Conservation (phyloP, 495 filamentous ascomycete genomes). For the Aspergillus sparsus region DNA sequence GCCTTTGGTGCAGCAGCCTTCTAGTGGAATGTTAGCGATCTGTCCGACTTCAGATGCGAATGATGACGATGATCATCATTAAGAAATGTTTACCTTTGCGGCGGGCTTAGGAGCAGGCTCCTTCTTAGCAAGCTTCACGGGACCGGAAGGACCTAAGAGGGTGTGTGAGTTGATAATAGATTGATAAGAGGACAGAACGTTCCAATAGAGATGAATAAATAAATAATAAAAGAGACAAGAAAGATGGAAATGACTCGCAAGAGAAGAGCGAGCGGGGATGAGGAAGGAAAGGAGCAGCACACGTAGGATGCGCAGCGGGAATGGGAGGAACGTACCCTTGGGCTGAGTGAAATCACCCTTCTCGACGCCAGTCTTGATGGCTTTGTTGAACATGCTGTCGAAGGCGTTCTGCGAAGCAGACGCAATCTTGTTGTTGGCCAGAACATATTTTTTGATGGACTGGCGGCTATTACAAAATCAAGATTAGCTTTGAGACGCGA, state of each 20-base stretch:
- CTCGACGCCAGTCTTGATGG: conserved; percentile 84
- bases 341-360: conserved; percentile 88
- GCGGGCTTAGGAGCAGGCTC: conserved; percentile 55
- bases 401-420: conserved; percentile 70
- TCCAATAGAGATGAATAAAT: conserved; percentile 19
- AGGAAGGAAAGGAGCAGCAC: background rate
- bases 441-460: conserved; percentile 97
- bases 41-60: background rate
- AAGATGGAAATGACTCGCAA: background rate
- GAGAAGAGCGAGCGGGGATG: conserved; percentile 3
- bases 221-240: background rate
- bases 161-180: conserved; percentile 40
- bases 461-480: conserved; percentile 65
- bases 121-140: conserved; percentile 97
- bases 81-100: conserved; percentile 41
- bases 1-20: conserved; percentile 36
- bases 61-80: background rate
- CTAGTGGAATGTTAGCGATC: conserved; percentile 36
- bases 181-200: background rate
- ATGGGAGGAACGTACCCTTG: conserved; percentile 72
- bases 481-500: conserved; percentile 19
- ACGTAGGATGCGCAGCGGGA: conserved; percentile 4
- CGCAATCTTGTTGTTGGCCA: conserved; percentile 87
- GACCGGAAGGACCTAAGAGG: conserved; percentile 76
- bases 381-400: conserved; percentile 90